A percentile compares a stretch with the other conserved stretches of the same genome.
phyloP scores from a whole-genome alignment of 1,284 basidiomycete genomes.

The Sporisorium graminicola region DNA sequence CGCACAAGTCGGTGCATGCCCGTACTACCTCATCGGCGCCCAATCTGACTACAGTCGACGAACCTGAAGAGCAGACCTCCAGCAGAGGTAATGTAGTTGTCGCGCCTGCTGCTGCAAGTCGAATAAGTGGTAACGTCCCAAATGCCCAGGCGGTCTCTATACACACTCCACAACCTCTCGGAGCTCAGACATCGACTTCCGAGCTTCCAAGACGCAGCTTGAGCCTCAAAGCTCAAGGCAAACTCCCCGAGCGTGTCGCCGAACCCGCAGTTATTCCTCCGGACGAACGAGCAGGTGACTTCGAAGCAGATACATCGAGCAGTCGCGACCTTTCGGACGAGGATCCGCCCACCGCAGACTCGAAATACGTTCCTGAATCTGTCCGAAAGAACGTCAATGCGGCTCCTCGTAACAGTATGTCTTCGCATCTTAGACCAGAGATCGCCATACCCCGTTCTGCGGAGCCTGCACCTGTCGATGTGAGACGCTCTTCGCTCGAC shows the following conservation, averaged over 20 bases:
- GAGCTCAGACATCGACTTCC: not conserved
- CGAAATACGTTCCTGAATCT: not conserved
- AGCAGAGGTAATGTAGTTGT: not conserved
- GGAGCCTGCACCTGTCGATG: not conserved
- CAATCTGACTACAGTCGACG: conserved; percentile 9
- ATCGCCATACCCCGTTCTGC: not conserved
- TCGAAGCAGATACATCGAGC: conserved; percentile 50
- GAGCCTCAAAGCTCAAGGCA: conserved; percentile 39
- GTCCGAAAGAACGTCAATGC: not conserved
- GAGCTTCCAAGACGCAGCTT: conserved; percentile 12
- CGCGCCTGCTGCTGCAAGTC: not conserved
- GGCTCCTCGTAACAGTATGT: not conserved
- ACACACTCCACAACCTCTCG: not conserved
- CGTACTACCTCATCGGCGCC: conserved; percentile 33
- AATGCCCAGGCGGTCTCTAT: not conserved
- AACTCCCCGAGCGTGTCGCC: conserved; percentile 30
- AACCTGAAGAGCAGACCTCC: not conserved
- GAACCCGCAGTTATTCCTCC: not conserved
- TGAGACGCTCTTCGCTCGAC: conserved; percentile 23
- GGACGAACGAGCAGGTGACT: conserved; percentile 30
- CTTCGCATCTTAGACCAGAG: conserved; percentile 1
- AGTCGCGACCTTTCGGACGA: conserved; percentile 43
- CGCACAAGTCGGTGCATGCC: conserved; percentile 32
- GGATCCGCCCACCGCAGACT: conserved; percentile 1
- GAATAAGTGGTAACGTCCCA: not conserved